phyloP scores from a whole-genome alignment of 2,329 filamentous ascomycete species.

The Cladosporium sp. region DNA sequence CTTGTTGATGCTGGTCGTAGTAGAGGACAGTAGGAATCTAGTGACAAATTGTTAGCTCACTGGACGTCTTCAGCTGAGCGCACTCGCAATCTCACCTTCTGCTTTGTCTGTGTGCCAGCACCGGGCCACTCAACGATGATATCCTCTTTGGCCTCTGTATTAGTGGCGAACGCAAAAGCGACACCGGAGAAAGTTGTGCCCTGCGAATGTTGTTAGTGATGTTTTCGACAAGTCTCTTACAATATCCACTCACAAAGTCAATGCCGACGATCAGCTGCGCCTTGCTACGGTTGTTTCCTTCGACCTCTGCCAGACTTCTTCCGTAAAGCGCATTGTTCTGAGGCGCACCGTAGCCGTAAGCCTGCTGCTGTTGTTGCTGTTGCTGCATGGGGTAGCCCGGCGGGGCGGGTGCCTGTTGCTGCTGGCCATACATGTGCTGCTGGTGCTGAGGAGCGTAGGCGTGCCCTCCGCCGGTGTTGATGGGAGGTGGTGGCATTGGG shows the following conservation, averaged over 20 bases:
- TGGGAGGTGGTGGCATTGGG: conserved; percentile 44
- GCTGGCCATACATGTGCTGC: conserved; percentile 43
- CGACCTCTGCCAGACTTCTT: conserved; percentile 62
- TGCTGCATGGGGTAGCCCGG: conserved; percentile 42
- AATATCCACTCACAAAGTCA: conserved; percentile 73
- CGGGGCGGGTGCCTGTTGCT: conserved; percentile 28
- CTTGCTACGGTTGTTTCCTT: conserved; percentile 86
- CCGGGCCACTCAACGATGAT: conserved; percentile 99
- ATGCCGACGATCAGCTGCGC: conserved; percentile 98
- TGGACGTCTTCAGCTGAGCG: not conserved
- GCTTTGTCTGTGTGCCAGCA: conserved; percentile 95
- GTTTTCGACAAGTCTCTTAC: not conserved
- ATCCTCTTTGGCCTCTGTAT: conserved; percentile 96
- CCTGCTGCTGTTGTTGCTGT: conserved; percentile 15
- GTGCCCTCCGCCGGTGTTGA: conserved; percentile 52
- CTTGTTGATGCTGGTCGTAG: conserved; percentile 99
- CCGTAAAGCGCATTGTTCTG: conserved; percentile 24
- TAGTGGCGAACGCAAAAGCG: conserved; percentile 88
- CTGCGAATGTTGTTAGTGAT: conserved; percentile 47
- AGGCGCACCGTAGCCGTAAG: conserved; percentile 20
- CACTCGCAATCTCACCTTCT: conserved; percentile 69
- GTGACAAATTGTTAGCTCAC: not conserved
- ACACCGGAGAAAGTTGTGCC: conserved; percentile 98
- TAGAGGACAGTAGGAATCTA: conserved; percentile 99
- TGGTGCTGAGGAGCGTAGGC: conserved; percentile 50